Conservation (phyloP, 1,284 basidiomycete species). For the Exobasidium cylindrosporum region DNA sequence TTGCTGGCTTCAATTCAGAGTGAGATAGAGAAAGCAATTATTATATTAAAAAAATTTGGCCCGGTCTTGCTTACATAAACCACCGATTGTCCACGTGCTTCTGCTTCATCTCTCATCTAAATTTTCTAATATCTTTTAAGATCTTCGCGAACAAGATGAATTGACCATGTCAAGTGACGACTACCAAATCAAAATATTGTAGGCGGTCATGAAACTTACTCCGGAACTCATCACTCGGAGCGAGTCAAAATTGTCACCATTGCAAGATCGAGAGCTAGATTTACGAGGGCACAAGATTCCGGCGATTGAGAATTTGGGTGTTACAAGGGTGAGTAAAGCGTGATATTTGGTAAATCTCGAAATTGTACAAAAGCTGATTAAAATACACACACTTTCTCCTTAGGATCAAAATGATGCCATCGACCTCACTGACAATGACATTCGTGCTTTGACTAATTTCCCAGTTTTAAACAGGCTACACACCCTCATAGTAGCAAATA, state of each 20-base stretch:
- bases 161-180: too few species aligned
- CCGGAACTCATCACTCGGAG: conserved; percentile 80
- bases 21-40: too few species aligned
- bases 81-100: too few species aligned
- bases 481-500: conserved; percentile 80
- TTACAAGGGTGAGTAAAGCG: conserved; percentile 72
- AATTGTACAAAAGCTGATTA: not conserved
- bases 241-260: conserved; percentile 75
- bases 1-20: too few species aligned
- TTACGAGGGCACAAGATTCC: conserved; percentile 76
- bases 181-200: too few species aligned
- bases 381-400: conserved; percentile 8
- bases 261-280: conserved; percentile 77
- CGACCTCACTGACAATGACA: conserved; percentile 93
- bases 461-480: conserved; percentile 75
- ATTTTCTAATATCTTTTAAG: too few species aligned
- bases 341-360: too few species aligned
- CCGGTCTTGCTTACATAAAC: too few species aligned
- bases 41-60: too few species aligned
- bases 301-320: conserved; percentile 97
- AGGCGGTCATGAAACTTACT: conserved; percentile 74
- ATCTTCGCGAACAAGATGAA: too few species aligned
- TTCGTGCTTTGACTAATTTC: conserved; percentile 80
- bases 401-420: conserved; percentile 89
- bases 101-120: too few species aligned